These are phyloP conservation scores for Backusella tarrabulga DNA, from an alignment of 192 early-diverging fungal genomes.

Conservation along the genomic window DNA sequence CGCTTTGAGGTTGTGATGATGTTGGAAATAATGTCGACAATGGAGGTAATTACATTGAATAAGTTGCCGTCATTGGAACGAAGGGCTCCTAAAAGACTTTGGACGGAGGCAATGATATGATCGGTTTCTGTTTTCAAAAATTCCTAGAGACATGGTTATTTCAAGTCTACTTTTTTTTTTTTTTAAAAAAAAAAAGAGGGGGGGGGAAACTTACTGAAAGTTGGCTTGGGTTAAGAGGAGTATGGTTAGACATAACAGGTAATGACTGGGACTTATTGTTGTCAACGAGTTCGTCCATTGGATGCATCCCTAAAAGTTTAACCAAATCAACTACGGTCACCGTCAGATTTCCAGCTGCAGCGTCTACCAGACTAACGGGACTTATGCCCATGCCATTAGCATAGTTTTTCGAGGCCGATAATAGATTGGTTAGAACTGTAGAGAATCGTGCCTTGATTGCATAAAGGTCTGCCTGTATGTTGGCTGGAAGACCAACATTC, in stretches of 20 bases:
- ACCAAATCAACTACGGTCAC: constrained; percentile 81
- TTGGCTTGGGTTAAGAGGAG: neutral
- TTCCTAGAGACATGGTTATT: constrained; percentile 46
- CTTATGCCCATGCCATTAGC: constrained; percentile 65
- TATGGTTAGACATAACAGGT: neutral
- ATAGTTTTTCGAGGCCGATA: constrained; percentile 75
- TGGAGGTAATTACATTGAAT: constrained; percentile 34
- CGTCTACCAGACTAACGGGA: constrained; percentile 75
- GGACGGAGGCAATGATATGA: constrained; percentile 72
- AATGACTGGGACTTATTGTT: neutral
- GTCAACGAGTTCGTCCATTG: neutral
- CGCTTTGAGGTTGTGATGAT: constrained; percentile 51
- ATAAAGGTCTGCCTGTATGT: constrained; percentile 50
- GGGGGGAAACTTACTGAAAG: neutral
- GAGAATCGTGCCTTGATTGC: constrained; percentile 64
- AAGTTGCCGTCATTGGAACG: constrained; percentile 40
- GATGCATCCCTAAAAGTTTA: constrained; percentile 38
- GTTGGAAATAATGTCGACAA: constrained; percentile 37
- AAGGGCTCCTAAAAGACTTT: constrained; percentile 62
- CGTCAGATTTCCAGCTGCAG: constrained; percentile 77
- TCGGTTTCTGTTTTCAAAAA: constrained; percentile 71
- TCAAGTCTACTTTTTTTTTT: constrained; percentile 34
- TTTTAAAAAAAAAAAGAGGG: neutral
- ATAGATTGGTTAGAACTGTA: constrained; percentile 62
- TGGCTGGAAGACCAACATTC: constrained; percentile 42